Base-by-base conservation (phyloP, 225 moss, liverwort and hornwort species). In the Sphagnum tenellum region DNA sequence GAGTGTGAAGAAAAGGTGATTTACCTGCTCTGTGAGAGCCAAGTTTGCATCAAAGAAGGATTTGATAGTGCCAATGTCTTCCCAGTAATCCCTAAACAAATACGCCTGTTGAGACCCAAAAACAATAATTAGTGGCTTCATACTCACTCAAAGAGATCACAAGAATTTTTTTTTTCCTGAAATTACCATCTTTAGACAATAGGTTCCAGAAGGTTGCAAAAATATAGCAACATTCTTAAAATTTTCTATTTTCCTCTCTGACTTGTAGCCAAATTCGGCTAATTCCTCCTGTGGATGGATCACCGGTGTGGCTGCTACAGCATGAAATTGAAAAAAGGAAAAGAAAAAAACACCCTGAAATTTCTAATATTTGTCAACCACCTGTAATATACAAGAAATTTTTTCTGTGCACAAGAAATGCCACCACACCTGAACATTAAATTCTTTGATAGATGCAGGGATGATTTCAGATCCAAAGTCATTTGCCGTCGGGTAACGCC, bases 401-500 rank as follows among this genome's bases (percentile, higher is more conserved):
- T 29, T 29, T 29, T 29, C 29, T 29, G 29, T 29, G 29, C 29
- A 29, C 29, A 29, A 29, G 29, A 29, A 29, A 29, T 29, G 55
- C 73, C 67, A 69, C 45, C 66, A 72, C 2, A 82, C 85, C 79
- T 85, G 85, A 50, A 88, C 82, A 10, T 85, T 75, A 44, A 80
- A 88, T 67, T 82, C 85, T 78, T 85, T 82, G n/a, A 75, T 77
- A 56, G 85, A 77, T 62, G 79, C 85, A 60, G 88, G 88, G 68
- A 88, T 85, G 6, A 88, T 77, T 68, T 85, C 88, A 7, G 81
- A 82, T 46, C 77, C 88, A 53, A 88, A 88, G 70, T 88, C 82
- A 61, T 88, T 88, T 12, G 82, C 74, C 47, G 81, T 80, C 12
- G 88, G 88, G 54, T 82, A 88, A 3, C 79, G 73, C 76, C 81